Base-by-base conservation (phyloP, 352 stramenopile genomes). In the Globisporangium polare region DNA sequence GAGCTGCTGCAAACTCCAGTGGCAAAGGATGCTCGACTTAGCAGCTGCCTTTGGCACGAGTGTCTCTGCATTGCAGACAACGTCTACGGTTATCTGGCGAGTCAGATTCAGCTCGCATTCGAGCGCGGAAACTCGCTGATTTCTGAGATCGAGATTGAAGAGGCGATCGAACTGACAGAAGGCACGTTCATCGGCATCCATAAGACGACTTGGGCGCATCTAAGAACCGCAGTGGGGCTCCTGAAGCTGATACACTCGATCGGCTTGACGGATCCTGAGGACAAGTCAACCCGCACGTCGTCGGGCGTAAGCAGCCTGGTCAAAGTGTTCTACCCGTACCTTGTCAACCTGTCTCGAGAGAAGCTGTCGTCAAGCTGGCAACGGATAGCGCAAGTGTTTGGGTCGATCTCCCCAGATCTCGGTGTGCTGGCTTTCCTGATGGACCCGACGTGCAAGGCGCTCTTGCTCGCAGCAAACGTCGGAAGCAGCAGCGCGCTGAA, bases 281-380 rank as follows among this genome's bases (percentile, higher is more conserved):
- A 2, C 35, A 46, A 53, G 1, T 22, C 13, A 12, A 33, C 2
- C 3, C n/a, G 10, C 29, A 41, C 2, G 0, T 80, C 66, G 3
- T 5, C 20, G 31, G 75, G 71, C 10, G 45, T 90, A 10, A 86
- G 65, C 43, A 52, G 22, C 5, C 53, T 92, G 15, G 37, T 89
- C 4, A 80, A 78, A 49, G 60, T 89, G 12, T 90, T 88, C 47
- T 92, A 92, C 51, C 83, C 83, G 26, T 90, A 92, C 49, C 31
- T 92, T 35, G 64, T 84, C 0, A 88, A 73, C 43, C 54, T 84
- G 22, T 56, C 77, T 8, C 69, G 68, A 49, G 80, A 90, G 56
- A 67, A 72, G 41, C 65, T 89, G 15, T 41, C 60, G 7, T 41
- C 62, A 2, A 73, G 66, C 54, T 89, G 78, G 82, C n/a, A 59